Percentiles rank a stretch among this genome's conserved stretches.
Evolutionary conservation across 176 grass and related monocot species (phyloP).

Genomic region (Calamus simplicifolius): DNA sequence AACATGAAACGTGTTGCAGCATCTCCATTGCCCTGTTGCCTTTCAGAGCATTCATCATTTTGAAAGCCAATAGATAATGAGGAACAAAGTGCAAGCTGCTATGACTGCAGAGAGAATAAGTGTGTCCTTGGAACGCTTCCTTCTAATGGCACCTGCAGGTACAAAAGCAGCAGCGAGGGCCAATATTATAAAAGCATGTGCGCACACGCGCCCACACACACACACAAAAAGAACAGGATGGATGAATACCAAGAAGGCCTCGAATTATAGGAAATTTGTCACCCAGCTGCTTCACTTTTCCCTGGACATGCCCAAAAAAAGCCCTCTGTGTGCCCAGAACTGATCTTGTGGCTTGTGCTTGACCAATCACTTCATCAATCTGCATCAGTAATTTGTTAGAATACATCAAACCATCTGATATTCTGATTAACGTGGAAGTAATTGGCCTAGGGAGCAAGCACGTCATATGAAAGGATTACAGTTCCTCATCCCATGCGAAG

Average conservation of each 20-base stretch:
- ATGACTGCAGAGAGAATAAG: conserved; percentile 91
- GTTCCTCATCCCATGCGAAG: too few species aligned
- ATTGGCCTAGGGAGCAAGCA: too few species aligned
- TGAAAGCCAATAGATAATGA: conserved; percentile 93
- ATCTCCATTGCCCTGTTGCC: background rate
- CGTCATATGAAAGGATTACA: too few species aligned
- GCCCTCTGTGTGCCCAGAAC: conserved; percentile 52
- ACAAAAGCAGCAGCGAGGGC: background rate
- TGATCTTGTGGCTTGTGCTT: conserved; percentile 75
- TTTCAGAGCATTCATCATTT: conserved; percentile 36
- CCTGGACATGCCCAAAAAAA: conserved; percentile 76
- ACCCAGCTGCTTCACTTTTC: conserved; percentile 93
- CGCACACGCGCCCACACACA: too few species aligned
- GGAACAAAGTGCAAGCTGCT: conserved; percentile 78
- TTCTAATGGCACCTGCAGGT: conserved; percentile 74
- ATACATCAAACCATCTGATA: too few species aligned
- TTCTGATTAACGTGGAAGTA: too few species aligned
- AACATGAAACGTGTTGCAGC: too few species aligned
- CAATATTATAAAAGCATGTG: background rate
- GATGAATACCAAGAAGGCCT: conserved; percentile 61
- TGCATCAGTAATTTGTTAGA: background rate
- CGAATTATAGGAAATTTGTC: conserved; percentile 89
- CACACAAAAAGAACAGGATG: background rate
- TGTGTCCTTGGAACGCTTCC: conserved; percentile 93
- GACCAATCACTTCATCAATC: conserved; percentile 94